These are phyloP conservation scores for Tilletia caries DNA, from an alignment of 1,284 basidiomycete species.

Conservation along the genomic window DNA sequence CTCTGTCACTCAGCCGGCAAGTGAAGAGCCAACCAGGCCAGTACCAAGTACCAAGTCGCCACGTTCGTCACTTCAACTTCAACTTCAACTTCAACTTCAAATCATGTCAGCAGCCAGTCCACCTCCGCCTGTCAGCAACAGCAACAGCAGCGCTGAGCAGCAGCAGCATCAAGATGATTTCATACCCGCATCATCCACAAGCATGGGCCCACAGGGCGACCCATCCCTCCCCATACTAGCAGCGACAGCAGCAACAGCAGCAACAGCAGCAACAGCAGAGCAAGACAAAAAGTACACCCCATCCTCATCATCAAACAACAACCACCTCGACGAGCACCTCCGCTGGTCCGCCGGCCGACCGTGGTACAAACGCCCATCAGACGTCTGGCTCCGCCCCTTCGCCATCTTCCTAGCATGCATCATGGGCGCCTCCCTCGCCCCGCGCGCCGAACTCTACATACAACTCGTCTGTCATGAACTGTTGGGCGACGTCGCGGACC, in stretches of 20 bases:
- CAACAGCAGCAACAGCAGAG: neutral
- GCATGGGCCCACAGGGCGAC: neutral
- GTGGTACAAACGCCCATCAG: constrained; percentile 40
- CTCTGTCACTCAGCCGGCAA: no score
- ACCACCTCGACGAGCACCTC: constrained; percentile 30
- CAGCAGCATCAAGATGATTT: neutral
- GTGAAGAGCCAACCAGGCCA: no score
- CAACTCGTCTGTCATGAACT: constrained; percentile 45
- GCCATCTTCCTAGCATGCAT: constrained; percentile 38
- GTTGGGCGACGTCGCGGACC: constrained; percentile 25
- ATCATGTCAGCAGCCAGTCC: neutral
- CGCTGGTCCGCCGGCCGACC: constrained; percentile 35
- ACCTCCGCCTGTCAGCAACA: neutral
- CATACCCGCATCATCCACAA: neutral
- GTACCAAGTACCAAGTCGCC: no score
- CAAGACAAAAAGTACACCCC: neutral
- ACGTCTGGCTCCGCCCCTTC: constrained; percentile 42
- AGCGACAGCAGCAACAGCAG: neutral
- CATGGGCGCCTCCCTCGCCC: constrained; percentile 42
- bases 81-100: neutral
- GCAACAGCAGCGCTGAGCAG: neutral
- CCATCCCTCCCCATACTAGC: neutral
- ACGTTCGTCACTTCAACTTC: no score
- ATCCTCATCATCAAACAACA: neutral
- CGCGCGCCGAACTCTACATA: constrained; percentile 44